Evolutionary conservation across 202 grass and related monocot genomes (phyloP).

Genomic region (Sporobolus alterniflorus): DNA sequence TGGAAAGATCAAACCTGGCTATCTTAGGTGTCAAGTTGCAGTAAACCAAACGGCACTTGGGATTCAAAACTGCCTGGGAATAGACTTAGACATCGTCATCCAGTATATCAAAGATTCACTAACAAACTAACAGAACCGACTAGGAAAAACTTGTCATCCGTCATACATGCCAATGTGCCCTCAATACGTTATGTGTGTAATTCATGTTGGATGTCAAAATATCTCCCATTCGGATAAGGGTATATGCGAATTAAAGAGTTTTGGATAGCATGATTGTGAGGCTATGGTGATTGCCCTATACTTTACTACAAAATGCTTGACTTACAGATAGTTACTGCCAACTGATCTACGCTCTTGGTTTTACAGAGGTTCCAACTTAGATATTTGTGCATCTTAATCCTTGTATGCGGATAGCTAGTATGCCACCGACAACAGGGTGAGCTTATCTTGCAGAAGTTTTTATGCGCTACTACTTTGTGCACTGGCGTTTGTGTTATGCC

Average conservation of each 20-base stretch:
- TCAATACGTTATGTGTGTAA: neutral
- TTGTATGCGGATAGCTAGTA: neutral
- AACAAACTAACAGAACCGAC: too few species aligned
- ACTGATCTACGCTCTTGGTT: neutral
- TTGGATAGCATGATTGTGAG: neutral
- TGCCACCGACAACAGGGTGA: neutral
- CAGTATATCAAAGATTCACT: too few species aligned
- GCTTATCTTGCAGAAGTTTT: neutral
- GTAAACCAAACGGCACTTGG: too few species aligned
- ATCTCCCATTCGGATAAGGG: neutral
- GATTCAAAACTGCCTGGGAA: too few species aligned
- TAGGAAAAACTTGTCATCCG: too few species aligned
- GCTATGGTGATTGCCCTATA: neutral
- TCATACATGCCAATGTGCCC: too few species aligned
- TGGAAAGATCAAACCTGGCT: too few species aligned
- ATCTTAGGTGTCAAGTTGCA: too few species aligned
- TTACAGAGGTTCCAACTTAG: neutral
- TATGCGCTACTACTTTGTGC: neutral
- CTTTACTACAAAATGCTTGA: conserved; percentile 2
- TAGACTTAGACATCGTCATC: too few species aligned
- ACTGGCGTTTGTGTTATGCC: neutral
- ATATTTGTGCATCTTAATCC: neutral
- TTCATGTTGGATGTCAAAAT: neutral
- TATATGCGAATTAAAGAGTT: neutral
- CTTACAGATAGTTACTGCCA: neutral